Conservation (phyloP, 257 asterid genomes). For the Eustoma russellianum region DNA sequence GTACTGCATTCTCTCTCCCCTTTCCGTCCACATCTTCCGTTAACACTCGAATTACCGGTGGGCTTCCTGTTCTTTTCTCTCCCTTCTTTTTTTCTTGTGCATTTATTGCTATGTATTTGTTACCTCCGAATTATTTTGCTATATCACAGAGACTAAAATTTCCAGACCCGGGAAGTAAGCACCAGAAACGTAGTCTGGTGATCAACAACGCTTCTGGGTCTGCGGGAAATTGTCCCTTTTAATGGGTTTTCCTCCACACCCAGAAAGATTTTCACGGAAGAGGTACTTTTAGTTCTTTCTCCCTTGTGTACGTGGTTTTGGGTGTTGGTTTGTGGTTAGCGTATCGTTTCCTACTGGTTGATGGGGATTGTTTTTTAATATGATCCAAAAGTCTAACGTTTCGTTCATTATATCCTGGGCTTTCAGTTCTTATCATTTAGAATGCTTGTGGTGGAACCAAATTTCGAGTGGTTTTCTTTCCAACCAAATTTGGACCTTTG, state of each 20-base stretch:
- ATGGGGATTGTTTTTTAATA: background rate
- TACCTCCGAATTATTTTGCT: background rate
- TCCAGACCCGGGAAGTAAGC: slow-evolving; percentile 23
- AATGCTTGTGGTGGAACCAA: background rate
- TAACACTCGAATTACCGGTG: slow-evolving; percentile 38
- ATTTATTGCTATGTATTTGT: background rate
- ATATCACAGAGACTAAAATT: slow-evolving; percentile 40
- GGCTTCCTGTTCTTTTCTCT: background rate
- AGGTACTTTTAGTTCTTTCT: slow-evolving; percentile 35
- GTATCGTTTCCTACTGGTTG: background rate
- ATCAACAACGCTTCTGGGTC: slow-evolving; percentile 41
- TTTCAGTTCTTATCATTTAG: slow-evolving; percentile 1
- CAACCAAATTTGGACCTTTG: background rate
- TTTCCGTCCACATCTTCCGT: slow-evolving; percentile 27
- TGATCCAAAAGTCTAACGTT: background rate
- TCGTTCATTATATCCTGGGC: background rate
- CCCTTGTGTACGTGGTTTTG: background rate
- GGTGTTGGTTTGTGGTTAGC: background rate
- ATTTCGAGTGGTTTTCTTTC: background rate
- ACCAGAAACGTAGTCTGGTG: slow-evolving; percentile 19
- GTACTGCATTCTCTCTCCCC: slow-evolving; percentile 35
- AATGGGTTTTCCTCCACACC: slow-evolving; percentile 40
- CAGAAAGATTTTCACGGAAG: slow-evolving; percentile 61
- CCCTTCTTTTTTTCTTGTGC: background rate
- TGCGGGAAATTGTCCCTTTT: slow-evolving; percentile 33